Evolutionary conservation across 163 green algal species (phyloP), one percentile per base, ranked within the genome.

Genomic region (Scenedesmus sp.): DNA sequence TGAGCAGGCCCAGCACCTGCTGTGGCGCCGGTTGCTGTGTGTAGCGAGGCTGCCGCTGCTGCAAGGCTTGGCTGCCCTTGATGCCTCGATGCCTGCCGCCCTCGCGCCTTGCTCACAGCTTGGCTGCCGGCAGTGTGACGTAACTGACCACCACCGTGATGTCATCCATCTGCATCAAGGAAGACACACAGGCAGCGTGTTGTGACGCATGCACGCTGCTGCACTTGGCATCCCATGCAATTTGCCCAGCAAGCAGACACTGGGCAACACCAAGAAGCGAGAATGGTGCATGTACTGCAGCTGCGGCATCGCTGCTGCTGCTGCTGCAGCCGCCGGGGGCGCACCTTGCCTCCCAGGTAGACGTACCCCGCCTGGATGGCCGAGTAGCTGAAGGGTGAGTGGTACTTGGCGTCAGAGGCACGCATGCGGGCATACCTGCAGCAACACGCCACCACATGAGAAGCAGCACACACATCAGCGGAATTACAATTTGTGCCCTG

Each of bases 321-420:
- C 22, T 76, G 7, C 24, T 72, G 59, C 61, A 18, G 61, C 59
- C 59, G 33, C 9, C 9, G 10, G 30, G 30, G 16, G 65, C 65
- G 16, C 65, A 76, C 65, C 92, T 99, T 99, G 70, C 98, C 98
- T 35, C 98, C 97, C 90, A 95, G 91, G 89, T 94, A 95, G 0
- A 93, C 85, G 56, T 94, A 94, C 12, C 93, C 94, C 5, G 93
- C 93, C 92, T 97, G 94, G 76, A 97, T 95, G 12, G 98, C 97
- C 3, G 94, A 94, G 76, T 97, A 96, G 33, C 96, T 95, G 93
- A 99, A 99, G 73, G 98, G 98, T 4, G 96, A 98, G 40, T 97
- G 93, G 89, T 97, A 96, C 56, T 95, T 94, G 30, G 93, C 93
- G 92, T 99, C 98, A 1, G 93, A 93, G 1, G 97, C 97, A 18